Percentiles rank a stretch among this genome's conserved stretches.
Evolutionary conservation across 2,329 filamentous ascomycete species (phyloP).

Genomic region (Verticillium dahliae): DNA sequence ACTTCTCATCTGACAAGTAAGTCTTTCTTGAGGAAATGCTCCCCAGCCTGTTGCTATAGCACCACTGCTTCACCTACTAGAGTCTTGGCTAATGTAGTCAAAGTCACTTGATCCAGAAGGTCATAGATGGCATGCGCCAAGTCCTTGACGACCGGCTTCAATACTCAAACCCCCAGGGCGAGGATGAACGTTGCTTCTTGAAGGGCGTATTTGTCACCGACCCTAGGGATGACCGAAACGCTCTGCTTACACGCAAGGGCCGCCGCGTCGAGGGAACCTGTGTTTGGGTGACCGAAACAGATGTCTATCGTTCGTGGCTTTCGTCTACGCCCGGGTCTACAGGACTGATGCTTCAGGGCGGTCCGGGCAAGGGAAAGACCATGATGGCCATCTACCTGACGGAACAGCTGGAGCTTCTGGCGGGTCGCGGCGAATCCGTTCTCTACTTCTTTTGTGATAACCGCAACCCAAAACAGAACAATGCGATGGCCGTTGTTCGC

Average conservation of each 20-base stretch:
- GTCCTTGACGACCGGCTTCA: background rate
- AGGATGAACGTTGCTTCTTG: background rate
- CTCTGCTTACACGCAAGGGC: background rate
- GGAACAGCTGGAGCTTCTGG: background rate
- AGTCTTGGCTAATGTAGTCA: too few relatives aligned
- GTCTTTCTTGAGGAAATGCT: background rate
- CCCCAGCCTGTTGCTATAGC: too few relatives aligned
- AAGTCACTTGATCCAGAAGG: background rate
- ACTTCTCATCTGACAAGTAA: background rate
- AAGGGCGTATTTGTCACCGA: background rate
- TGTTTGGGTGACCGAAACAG: too few relatives aligned
- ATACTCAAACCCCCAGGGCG: background rate
- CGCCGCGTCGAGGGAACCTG: background rate
- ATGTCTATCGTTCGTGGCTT: background rate
- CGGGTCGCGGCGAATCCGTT: background rate
- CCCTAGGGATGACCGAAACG: background rate
- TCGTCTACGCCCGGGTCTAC: background rate
- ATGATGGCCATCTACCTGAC: background rate
- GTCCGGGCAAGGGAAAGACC: background rate
- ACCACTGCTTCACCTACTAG: too few relatives aligned
- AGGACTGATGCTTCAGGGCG: background rate
- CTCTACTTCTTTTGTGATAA: background rate
- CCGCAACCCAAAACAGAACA: background rate
- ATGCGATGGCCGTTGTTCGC: background rate
- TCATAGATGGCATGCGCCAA: background rate